Evolutionary conservation across 148 eudicot genomes (phyloP), one percentile per base, ranked within the genome.

Genomic region (Dianthus caryophyllus): DNA sequence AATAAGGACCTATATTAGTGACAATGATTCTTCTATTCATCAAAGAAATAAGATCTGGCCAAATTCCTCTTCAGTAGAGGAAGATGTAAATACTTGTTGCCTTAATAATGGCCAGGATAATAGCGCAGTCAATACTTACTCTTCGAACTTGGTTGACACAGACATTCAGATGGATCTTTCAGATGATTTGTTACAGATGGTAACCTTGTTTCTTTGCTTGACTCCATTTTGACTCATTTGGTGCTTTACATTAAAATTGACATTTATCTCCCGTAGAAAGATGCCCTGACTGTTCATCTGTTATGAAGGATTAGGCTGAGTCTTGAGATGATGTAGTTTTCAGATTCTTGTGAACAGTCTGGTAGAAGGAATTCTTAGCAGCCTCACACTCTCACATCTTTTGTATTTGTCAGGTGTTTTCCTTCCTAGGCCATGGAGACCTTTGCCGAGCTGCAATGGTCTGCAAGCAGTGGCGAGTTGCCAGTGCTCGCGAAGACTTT

Each of bases 401-500:
- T 58, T 49, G 16, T 61, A 22, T 39, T 21, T 82, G 67, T 64
- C 73, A 94, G 98, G 97, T 90, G 60, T 90, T 90, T 74, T 83
- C 96, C 58, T 94, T 94, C 80, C 77, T 94, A 81, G 83, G 84
- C 53, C 88, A 82, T 65, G 68, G 82, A 52, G 86, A 94, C 73
- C 97, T 90, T 71, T 94, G 97, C 79, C 85, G 83, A 68, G 96
- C 90, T 65, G 89, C 96, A 66, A 79, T 84, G 78, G 97, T 94
- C 64, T 94, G 98, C 81, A 83, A 84, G 79, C 98, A 94, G 79
- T 94, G 98, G 98, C 86, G 89, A 41, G 72, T 78, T 66, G 95
- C 98, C 69, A 90, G 98, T 78, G 76, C 88, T 67, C 96, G 88
- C 72, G 98, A 94, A 79, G 97, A 94, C 71, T 94, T 94, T 76